A percentile compares a stretch with the other conserved stretches of the same genome.
Evolutionary conservation across 345 rosid genomes (phyloP).

Genomic region (Erysimum cheiranthoides): DNA sequence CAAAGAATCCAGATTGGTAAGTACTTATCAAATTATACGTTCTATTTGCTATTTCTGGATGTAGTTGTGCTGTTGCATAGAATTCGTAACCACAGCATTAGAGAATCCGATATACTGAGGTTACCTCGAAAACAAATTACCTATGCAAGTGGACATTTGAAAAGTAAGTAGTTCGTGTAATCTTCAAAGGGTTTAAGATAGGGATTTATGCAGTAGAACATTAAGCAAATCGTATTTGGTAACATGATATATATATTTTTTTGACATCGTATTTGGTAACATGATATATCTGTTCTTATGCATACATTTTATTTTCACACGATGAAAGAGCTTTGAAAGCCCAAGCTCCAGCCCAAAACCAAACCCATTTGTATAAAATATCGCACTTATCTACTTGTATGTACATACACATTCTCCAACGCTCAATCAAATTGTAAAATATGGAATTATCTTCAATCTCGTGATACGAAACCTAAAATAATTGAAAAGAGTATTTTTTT

Average conservation of each 20-base stretch:
- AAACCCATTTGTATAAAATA: slow-evolving; percentile 26
- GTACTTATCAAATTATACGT: background rate
- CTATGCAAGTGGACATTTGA: background rate
- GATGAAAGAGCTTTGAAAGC: slow-evolving; percentile 12
- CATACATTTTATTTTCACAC: background rate
- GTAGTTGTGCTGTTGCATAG: background rate
- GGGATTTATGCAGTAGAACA: background rate
- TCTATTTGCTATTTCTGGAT: background rate
- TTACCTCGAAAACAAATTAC: background rate
- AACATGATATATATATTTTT: too few relatives aligned
- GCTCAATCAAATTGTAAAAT: slow-evolving; percentile 8
- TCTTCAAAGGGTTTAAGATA: background rate
- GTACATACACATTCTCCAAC: slow-evolving; percentile 30
- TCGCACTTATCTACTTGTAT: background rate
- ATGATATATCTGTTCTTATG: background rate
- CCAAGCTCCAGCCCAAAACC: background rate
- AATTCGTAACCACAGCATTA: background rate
- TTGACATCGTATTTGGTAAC: background rate
- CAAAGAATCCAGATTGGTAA: background rate
- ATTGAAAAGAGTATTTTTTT: background rate
- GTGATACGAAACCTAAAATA: background rate
- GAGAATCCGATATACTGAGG: background rate
- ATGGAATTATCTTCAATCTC: slow-evolving; percentile 18
- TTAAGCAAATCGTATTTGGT: too few relatives aligned
- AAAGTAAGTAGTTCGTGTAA: background rate